Conservation (phyloP, 345 rosid genomes). For the Nasturtium officinale region DNA sequence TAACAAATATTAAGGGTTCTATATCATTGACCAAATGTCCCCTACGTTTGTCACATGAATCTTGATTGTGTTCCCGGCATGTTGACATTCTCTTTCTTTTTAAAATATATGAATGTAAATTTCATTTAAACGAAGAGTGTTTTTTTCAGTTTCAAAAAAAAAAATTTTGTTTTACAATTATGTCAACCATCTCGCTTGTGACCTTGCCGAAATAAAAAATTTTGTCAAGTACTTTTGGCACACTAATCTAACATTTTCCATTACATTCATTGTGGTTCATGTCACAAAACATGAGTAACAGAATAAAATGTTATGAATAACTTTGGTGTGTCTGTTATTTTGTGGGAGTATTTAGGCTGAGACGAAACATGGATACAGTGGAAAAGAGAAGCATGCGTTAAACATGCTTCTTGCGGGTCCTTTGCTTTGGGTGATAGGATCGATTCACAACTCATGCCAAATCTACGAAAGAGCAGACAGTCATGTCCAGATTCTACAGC, state of each 20-base stretch:
- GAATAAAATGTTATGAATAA: background rate
- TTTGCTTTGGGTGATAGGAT: constrained; percentile 73
- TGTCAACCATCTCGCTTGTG: background rate
- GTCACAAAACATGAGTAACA: constrained; percentile 1
- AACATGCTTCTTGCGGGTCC: constrained; percentile 76
- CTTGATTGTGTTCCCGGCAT: background rate
- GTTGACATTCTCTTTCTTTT: too few relatives aligned
- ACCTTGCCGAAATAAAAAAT: background rate
- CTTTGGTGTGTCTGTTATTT: background rate
- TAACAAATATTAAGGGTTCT: background rate
- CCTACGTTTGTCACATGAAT: background rate
- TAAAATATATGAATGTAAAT: background rate
- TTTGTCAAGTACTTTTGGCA: background rate
- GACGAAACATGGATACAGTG: constrained; percentile 51
- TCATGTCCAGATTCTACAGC: constrained; percentile 77
- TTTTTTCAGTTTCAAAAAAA: too few relatives aligned
- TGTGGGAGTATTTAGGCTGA: constrained; percentile 48
- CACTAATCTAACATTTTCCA: background rate
- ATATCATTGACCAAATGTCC: background rate
- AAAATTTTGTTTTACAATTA: too few relatives aligned
- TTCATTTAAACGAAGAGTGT: background rate
- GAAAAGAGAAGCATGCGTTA: constrained; percentile 59
- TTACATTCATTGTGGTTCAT: constrained; percentile 6
- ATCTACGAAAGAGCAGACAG: constrained; percentile 85
- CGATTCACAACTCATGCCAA: constrained; percentile 87